Percentiles rank a stretch among this genome's conserved stretches.
Conservation (phyloP, 2,329 filamentous ascomycete species). For the Fusarium keratoplasticum region DNA sequence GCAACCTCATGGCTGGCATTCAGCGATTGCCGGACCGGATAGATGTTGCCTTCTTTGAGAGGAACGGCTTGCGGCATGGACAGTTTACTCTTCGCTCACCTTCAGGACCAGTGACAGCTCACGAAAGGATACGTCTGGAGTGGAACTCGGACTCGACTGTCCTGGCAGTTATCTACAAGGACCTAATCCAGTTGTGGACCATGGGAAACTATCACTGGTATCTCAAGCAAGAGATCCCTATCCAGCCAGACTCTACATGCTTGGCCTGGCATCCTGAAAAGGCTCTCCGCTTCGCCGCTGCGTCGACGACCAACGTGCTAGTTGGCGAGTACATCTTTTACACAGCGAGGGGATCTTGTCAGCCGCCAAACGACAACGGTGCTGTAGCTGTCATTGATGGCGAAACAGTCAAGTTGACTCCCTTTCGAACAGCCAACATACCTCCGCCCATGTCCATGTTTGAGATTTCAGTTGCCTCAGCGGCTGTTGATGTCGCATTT, state of each 20-base stretch:
- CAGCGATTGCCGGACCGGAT: conserved; percentile 77
- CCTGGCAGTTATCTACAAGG: conserved; percentile 80
- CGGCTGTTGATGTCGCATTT: conserved; percentile 80
- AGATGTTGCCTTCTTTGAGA: conserved; percentile 94
- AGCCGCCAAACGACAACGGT: conserved; percentile 80
- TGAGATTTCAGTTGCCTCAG: conserved; percentile 72
- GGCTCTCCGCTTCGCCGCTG: conserved; percentile 73
- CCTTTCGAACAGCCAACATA: conserved; percentile 84
- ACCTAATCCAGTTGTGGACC: conserved; percentile 92
- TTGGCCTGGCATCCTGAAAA: conserved; percentile 90
- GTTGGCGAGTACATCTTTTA: conserved; percentile 76
- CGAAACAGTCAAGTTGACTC: conserved; percentile 81
- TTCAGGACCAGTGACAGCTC: conserved; percentile 66
- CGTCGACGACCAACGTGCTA: conserved; percentile 63
- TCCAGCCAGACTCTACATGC: conserved; percentile 48
- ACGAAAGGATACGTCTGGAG: conserved; percentile 72
- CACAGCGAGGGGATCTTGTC: conserved; percentile 75
- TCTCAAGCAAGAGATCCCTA: conserved; percentile 86
- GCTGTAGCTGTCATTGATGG: conserved; percentile 89
- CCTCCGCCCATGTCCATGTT: conserved; percentile 93
- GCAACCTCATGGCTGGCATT: conserved; percentile 90
- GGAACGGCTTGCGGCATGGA: conserved; percentile 96
- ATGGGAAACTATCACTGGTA: conserved; percentile 99
- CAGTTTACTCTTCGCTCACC: conserved; percentile 83
- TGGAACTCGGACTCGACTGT: conserved; percentile 97